Evolutionary conservation across 2,329 filamentous ascomycete species (phyloP).

Genomic region (Neodidymelliopsis sp.): DNA sequence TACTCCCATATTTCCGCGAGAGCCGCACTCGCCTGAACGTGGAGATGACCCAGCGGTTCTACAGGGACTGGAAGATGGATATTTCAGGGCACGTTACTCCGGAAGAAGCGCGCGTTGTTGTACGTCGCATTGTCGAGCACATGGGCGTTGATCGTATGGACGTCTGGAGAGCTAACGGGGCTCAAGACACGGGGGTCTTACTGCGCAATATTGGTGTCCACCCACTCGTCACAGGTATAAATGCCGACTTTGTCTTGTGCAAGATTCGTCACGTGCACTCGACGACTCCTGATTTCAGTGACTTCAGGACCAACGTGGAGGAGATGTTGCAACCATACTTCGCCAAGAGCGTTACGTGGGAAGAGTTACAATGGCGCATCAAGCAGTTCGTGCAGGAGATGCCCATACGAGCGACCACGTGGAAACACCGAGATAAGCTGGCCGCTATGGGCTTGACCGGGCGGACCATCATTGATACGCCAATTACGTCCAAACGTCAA

Average conservation of each 20-base stretch:
- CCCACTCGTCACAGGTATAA: constrained; percentile 34
- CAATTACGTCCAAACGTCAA: constrained; percentile 6
- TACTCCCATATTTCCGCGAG: constrained; percentile 10
- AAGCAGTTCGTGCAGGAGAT: constrained; percentile 26
- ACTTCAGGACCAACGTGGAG: constrained; percentile 13
- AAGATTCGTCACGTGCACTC: constrained; percentile 27
- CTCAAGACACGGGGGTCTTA: constrained; percentile 8
- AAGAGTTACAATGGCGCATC: constrained; percentile 28
- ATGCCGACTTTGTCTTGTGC: constrained; percentile 28
- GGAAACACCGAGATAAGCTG: constrained; percentile 28
- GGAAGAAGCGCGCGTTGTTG: constrained; percentile 33
- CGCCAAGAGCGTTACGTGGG: constrained; percentile 17
- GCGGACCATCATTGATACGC: constrained; percentile 14
- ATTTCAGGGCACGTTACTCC: constrained; percentile 30
- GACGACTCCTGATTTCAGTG: background rate
- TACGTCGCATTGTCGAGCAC: constrained; percentile 26
- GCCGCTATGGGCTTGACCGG: constrained; percentile 35
- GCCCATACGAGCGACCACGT: constrained; percentile 30
- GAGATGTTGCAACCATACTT: constrained; percentile 27
- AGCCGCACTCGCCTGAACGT: constrained; percentile 25
- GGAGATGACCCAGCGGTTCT: constrained; percentile 23
- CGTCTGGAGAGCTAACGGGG: constrained; percentile 5
- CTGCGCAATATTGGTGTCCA: constrained; percentile 29
- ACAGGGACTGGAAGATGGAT: constrained; percentile 25
- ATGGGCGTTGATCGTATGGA: constrained; percentile 4